Conservation (phyloP, 768 basidiomycete genomes). For the Pisolithus orientalis region DNA sequence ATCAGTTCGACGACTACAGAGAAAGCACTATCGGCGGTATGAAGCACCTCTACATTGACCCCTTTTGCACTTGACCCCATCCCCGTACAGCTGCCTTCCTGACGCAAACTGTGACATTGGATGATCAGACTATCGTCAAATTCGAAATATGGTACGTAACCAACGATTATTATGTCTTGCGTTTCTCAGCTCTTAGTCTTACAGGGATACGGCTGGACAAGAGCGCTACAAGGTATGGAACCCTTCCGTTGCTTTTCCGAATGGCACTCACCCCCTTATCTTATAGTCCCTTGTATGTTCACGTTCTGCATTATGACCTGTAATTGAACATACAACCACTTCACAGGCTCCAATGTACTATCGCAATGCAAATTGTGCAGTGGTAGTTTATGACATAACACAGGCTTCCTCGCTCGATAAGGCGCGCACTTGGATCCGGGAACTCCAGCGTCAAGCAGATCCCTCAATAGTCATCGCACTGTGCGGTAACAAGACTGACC, state of each 20-base stretch:
- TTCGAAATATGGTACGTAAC: slow-evolving; percentile 89
- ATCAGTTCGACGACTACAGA: slow-evolving; percentile 92
- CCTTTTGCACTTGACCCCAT: slow-evolving; percentile 12
- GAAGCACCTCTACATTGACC: background rate
- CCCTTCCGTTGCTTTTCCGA: background rate
- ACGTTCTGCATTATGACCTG: background rate
- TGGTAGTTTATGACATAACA: slow-evolving; percentile 96
- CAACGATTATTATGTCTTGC: slow-evolving; percentile 1
- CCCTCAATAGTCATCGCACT: slow-evolving; percentile 94
- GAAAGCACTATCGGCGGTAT: slow-evolving; percentile 90
- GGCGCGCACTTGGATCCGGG: slow-evolving; percentile 93
- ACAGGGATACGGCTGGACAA: slow-evolving; percentile 93
- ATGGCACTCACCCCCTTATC: background rate
- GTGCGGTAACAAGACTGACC: slow-evolving; percentile 93
- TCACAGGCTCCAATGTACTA: slow-evolving; percentile 91
- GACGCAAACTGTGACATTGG: slow-evolving; percentile 92
- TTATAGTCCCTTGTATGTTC: slow-evolving; percentile 42
- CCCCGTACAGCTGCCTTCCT: slow-evolving; percentile 78
- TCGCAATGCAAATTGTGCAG: slow-evolving; percentile 89
- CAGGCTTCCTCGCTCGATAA: slow-evolving; percentile 88
- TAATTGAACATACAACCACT: slow-evolving; percentile 3
- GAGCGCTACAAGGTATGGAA: slow-evolving; percentile 81
- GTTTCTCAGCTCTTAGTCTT: slow-evolving; percentile 5
- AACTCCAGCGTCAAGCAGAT: slow-evolving; percentile 95
- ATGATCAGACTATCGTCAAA: slow-evolving; percentile 88